A percentile compares a stretch with the other conserved stretches of the same genome.
Evolutionary conservation across 345 rosid genomes (phyloP).

Genomic region (Hibiscus tridactylites): DNA sequence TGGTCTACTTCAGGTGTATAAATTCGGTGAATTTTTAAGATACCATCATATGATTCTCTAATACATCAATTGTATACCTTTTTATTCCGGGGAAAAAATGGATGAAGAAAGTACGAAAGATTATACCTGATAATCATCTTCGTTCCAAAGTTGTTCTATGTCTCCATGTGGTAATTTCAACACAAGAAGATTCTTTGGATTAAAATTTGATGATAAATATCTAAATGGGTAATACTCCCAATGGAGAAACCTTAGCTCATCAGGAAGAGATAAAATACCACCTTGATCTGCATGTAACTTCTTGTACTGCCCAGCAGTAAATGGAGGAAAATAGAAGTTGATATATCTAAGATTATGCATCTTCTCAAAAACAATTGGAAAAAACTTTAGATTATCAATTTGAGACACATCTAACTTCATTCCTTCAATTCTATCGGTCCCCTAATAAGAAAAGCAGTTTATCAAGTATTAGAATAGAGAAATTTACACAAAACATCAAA

Average conservation of each 20-base stretch:
- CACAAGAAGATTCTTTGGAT: neutral
- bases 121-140: neutral
- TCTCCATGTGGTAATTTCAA: neutral
- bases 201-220: neutral
- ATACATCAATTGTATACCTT: neutral
- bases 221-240: conserved; percentile 25
- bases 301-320: neutral
- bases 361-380: conserved; percentile 17
- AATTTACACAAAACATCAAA: too few relatives aligned
- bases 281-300: neutral
- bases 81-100: neutral
- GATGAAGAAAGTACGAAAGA: neutral
- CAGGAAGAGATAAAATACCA: neutral
- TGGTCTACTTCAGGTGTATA: neutral
- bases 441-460: conserved; percentile 10
- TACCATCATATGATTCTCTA: too few relatives aligned
- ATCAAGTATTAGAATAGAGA: neutral
- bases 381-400: conserved; percentile 7
- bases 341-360: conserved; percentile 25
- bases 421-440: conserved; percentile 21
- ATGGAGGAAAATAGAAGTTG: neutral
- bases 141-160: neutral
- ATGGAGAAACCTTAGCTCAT: conserved; percentile 21
- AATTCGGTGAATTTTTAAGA: neutral
- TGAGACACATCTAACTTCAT: conserved; percentile 3